Percentiles rank a stretch among this genome's conserved stretches.
phyloP scores from a whole-genome alignment of 2,329 filamentous ascomycete species.

The Penicillium sp. region DNA sequence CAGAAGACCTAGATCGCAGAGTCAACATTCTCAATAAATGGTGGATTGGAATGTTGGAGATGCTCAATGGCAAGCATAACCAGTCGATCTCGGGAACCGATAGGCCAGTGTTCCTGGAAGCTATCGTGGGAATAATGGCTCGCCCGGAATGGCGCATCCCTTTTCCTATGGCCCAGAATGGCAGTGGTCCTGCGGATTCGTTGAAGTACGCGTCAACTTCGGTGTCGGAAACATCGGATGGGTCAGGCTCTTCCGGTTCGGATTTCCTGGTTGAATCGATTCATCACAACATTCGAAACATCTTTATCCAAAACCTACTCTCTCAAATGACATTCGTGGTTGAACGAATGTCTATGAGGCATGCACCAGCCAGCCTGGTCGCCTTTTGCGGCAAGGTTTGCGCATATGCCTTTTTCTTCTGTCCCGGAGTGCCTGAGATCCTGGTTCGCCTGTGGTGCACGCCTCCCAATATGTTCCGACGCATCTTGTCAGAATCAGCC shows the following conservation, averaged over 20 bases:
- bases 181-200: constrained; percentile 33
- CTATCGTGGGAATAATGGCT: constrained; percentile 77
- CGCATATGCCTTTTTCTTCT: constrained; percentile 92
- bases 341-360: constrained; percentile 79
- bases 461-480: constrained; percentile 65
- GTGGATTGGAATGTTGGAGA: constrained; percentile 80
- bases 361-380: constrained; percentile 68
- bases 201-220: constrained; percentile 43
- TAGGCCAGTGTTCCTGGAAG: constrained; percentile 74
- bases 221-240: constrained; percentile 57
- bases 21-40: constrained; percentile 81
- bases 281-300: constrained; percentile 83
- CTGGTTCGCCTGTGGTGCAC: constrained; percentile 78
- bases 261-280: constrained; percentile 73
- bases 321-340: constrained; percentile 84
- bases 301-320: constrained; percentile 77
- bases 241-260: constrained; percentile 54
- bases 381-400: constrained; percentile 87
- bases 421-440: constrained; percentile 79
- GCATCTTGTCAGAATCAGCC: constrained; percentile 67
- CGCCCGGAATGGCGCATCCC: constrained; percentile 81
- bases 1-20: constrained; percentile 79
- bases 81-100: constrained; percentile 82
- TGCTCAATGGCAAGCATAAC: constrained; percentile 72
- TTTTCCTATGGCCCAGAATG: constrained; percentile 58